Evolutionary conservation across 371 early-diverging fungal species (phyloP).

Genomic region (Rhizomucor pusillus): DNA sequence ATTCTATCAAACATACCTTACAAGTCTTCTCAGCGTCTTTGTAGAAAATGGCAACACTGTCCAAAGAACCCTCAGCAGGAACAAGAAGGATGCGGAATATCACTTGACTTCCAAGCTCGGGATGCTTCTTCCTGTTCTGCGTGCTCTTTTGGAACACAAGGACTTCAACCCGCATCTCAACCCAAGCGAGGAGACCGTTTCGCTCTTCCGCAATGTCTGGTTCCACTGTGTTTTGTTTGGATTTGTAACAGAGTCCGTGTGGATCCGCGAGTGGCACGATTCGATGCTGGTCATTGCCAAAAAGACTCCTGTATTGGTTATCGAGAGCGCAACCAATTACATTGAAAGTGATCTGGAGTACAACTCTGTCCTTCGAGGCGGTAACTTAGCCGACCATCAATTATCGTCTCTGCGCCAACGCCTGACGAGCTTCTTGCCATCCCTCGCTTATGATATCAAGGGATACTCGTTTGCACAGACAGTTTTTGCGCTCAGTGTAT

Average conservation of each 20-base stretch:
- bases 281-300: conserved; percentile 71
- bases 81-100: conserved; percentile 50
- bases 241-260: conserved; percentile 70
- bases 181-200: conserved; percentile 62
- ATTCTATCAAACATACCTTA: conserved; percentile 55
- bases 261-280: conserved; percentile 77
- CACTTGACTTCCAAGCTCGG: conserved; percentile 63
- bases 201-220: conserved; percentile 88
- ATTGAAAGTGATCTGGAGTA: conserved; percentile 89
- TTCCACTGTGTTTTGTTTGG: conserved; percentile 81
- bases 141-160: conserved; percentile 55
- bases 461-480: conserved; percentile 69
- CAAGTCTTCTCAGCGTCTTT: conserved; percentile 57
- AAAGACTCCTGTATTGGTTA: conserved; percentile 84
- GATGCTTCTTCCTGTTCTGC: conserved; percentile 64
- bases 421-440: conserved; percentile 30
- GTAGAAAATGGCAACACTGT: conserved; percentile 72
- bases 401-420: conserved; percentile 34
- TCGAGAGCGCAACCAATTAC: conserved; percentile 71
- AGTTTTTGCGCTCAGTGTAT: conserved; percentile 81
- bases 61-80: conserved; percentile 47
- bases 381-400: conserved; percentile 61
- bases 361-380: conserved; percentile 78
- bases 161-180: conserved; percentile 63
- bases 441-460: conserved; percentile 58